Evolutionary conservation across 768 basidiomycete genomes (phyloP).

Genomic region (Cystofilobasidium capitatum): DNA sequence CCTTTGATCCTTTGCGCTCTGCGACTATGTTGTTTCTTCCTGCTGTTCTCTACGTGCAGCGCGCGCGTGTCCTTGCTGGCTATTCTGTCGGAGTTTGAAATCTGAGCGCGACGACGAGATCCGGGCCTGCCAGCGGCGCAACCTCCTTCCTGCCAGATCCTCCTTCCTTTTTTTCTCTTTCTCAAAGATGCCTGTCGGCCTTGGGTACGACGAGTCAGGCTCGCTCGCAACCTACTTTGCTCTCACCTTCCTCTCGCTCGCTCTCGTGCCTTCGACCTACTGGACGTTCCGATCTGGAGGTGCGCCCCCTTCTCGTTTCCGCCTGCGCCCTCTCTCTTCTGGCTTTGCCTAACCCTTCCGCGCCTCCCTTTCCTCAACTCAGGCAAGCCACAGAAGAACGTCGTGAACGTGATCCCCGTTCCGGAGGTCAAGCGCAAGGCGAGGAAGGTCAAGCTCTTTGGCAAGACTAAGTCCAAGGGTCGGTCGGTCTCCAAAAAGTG

Average conservation of each 20-base stretch:
- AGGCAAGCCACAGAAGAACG: slow-evolving; percentile 3
- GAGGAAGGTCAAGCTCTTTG: slow-evolving; percentile 12
- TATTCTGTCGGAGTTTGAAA: no score
- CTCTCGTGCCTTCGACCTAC: slow-evolving; percentile 68
- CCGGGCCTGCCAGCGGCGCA: neutral
- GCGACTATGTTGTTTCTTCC: no score
- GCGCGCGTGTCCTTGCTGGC: no score
- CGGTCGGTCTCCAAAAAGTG: slow-evolving; percentile 11
- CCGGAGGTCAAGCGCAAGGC: slow-evolving; percentile 1
- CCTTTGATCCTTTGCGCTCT: no score
- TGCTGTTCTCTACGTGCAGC: no score
- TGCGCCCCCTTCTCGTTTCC: neutral
- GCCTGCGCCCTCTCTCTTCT: neutral
- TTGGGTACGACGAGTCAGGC: slow-evolving; percentile 41
- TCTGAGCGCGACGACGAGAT: no score
- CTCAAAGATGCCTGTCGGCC: slow-evolving; percentile 11
- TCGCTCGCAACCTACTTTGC: slow-evolving; percentile 58
- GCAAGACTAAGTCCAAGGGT: slow-evolving; percentile 9
- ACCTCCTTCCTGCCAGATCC: neutral
- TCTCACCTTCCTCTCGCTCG: slow-evolving; percentile 73
- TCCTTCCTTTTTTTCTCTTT: neutral
- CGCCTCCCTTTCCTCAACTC: neutral
- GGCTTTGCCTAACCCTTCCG: neutral
- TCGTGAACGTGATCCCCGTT: neutral
- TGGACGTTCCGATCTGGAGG: slow-evolving; percentile 34